phyloP scores from a whole-genome alignment of 768 basidiomycete species.

The Phylloporus sp. region DNA sequence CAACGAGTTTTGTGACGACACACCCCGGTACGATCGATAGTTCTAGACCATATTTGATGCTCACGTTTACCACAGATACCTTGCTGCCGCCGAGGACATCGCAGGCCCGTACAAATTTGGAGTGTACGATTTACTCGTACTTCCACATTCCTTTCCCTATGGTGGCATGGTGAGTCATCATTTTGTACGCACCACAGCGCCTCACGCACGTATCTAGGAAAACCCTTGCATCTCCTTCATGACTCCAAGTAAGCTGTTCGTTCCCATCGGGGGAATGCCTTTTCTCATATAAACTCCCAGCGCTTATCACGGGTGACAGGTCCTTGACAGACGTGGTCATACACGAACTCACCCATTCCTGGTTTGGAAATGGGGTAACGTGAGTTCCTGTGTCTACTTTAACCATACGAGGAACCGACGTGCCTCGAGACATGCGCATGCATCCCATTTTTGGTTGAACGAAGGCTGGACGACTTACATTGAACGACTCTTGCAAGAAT shows the following conservation, averaged over 20 bases:
- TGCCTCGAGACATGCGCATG: conserved; percentile 52
- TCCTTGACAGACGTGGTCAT: conserved; percentile 85
- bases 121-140: conserved; percentile 83
- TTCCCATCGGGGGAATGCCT: no score
- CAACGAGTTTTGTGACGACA: conserved; percentile 89
- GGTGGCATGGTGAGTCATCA: conserved; percentile 68
- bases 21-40: conserved; percentile 47
- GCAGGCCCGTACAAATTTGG: conserved; percentile 76
- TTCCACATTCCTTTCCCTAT: conserved; percentile 91
- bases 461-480: conserved; percentile 95
- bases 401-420: not conserved
- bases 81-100: conserved; percentile 66
- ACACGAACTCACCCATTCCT: conserved; percentile 82
- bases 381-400: conserved; percentile 26
- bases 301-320: conserved; percentile 83
- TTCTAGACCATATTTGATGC: no score
- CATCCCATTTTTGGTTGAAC: conserved; percentile 85
- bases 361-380: conserved; percentile 93
- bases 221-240: conserved; percentile 85
- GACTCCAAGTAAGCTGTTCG: conserved; percentile 62
- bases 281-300: conserved; percentile 32
- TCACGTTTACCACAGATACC: conserved; percentile 44
- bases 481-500: conserved; percentile 72
- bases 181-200: not conserved
- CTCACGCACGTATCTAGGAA: conserved; percentile 47